Evolutionary conservation across 1,284 basidiomycete genomes (phyloP), one percentile per base, ranked within the genome.

Genomic region (Trichosporon sp.): DNA sequence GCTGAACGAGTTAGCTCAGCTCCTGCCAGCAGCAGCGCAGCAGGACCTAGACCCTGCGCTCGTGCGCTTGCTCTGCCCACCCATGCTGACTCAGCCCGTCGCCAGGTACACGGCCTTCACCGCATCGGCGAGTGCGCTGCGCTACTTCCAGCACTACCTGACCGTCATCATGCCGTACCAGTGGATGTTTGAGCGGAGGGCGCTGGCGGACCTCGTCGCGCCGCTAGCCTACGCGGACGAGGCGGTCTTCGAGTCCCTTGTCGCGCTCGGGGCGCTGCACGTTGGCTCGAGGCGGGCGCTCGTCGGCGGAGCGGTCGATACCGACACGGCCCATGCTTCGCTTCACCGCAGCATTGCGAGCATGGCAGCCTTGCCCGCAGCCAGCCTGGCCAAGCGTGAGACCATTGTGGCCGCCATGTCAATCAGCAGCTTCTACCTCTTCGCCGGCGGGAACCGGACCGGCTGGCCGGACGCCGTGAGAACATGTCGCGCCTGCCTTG

Each of bases 121-220:
- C 0, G 27, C 60, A 6, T 38, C 62, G 9, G 29, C 58, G 15
- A 13, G 35, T 9, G 38, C 67, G 15, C 64, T 71, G 34, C 67
- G 68, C 5, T 78, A 75, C 65, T 71, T 78, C 29, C 70, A 75
- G 35, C 75, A 78, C 70, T 78, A 76, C 67, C 70, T 76, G 32
- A 73, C 68, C 23, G 73, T 75, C 21, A 74, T 78, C 38, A 51
- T 78, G n/a, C 77, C 77, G 2, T 64, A 75, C 13, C 77, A 78
- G 65, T 78, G 72, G 65, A 69, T 70, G 1, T 65, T 74, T 47
- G 72, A 69, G 21, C 72, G 72, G 4, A 66, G 65, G 2, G 60
- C 38, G 0, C 68, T 76, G 51, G 64, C 68, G 11, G 73, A 75
- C 29, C 63, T 75, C 1, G 73, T 77, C 13, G 69, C 70, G 1